Evolutionary conservation across 106 monocot species (phyloP).

Genomic region (Dioscorea alata): DNA sequence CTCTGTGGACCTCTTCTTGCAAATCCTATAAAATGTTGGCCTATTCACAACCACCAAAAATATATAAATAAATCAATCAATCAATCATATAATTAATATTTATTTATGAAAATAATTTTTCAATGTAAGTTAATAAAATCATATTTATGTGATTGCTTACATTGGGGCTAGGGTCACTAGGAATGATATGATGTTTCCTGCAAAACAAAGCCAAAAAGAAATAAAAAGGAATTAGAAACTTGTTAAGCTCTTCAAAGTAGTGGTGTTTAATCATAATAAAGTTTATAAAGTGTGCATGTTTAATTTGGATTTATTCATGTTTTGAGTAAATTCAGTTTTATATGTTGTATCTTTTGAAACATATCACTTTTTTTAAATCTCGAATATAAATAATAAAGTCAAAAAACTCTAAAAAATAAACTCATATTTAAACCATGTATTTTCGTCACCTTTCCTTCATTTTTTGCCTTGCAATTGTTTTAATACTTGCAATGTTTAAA

Average conservation of each 20-base stretch:
- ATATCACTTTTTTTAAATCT: no score
- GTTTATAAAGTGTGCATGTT: not conserved
- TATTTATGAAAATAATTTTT: no score
- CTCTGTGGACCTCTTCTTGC: constrained; percentile 47
- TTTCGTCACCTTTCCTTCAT: no score
- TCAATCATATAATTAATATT: not conserved
- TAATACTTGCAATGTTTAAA: no score
- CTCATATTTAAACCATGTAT: no score
- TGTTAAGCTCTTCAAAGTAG: not conserved
- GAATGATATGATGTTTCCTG: constrained; percentile 9
- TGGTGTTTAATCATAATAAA: not conserved
- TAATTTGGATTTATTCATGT: not conserved
- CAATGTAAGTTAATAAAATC: not conserved
- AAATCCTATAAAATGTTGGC: constrained; percentile 42
- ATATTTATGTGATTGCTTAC: not conserved
- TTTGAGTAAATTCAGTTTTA: no score
- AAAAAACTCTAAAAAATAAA: no score
- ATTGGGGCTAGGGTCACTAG: not conserved
- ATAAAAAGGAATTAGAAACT: not conserved
- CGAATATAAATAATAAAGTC: no score
- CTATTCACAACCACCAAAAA: not conserved
- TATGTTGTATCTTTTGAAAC: no score
- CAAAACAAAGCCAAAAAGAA: not conserved
- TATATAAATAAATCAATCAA: not conserved
- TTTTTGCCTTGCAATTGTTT: no score